Base-by-base conservation (phyloP, 441 rosid genomes). In the Daphne laureola region DNA sequence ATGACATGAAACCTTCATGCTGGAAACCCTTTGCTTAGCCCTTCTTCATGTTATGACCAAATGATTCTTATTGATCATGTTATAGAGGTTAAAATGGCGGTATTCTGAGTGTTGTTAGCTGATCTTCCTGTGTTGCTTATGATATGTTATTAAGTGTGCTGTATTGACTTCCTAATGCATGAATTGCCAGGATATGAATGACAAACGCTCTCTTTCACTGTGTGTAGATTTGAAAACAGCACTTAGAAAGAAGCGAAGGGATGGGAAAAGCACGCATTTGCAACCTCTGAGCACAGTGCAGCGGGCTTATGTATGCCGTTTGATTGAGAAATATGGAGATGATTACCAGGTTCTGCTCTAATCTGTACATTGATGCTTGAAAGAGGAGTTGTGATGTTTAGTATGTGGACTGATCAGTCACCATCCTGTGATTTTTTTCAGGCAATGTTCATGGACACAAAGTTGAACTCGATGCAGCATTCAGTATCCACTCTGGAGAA, bases 391-490 rank as follows among this genome's bases (percentile, higher is more conserved):
- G 4, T 21, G 23, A 8, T 45, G 14, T 13, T 61, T 57, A 35
- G 44, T 53, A 38, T 49, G 3, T 21, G 14, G 16, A 43, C 14
- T 49, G 18, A 23, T 49, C 14, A 26, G 51, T 49, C 49, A 41
- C 51, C 12, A 46, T 26, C 16, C 43, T 13, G 49, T 36, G 46
- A 14, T 59, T 76, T 68, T 68, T 0, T 61, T 46, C 86, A 93
- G 98, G 82, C 72, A 12, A 90, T 93, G 98, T 85, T 71, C 73
- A 84, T 82, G 86, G 98, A 93, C 61, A 68, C 76, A 13, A 93
- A 93, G 74, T 75, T 87, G 18, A 93, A 93, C 62, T 54, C 72
- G n/a, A 87, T 93, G 99, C 99, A 93, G 79, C 99, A 93, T 68
- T 77, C 99, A 2, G 58, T 76, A 41, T 87, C 77, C 4, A 78